Evolutionary conservation across 345 rosid genomes (phyloP), one percentile per base, ranked within the genome.

Genomic region (Clausena lansium): DNA sequence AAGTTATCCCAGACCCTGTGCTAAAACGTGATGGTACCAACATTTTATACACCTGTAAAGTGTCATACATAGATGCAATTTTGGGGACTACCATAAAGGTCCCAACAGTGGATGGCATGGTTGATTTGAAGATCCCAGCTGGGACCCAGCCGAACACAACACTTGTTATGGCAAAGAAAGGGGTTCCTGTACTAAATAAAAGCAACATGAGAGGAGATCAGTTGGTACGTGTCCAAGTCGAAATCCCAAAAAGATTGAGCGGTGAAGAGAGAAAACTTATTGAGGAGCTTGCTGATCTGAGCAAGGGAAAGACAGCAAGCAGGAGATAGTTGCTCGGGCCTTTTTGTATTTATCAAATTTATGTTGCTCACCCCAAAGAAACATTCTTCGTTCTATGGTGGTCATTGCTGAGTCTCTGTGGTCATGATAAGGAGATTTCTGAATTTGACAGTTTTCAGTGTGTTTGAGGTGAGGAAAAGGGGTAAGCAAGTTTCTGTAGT

Each of bases 81-180:
- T 71, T 97, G 83, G 98, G 99, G 39, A 92, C 99, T 20, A 88
- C 89, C 7, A 77, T 94, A 78, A 92, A 90, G 81, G 99, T 95
- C 36, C 98, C 98, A 0, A 95, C 96, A 0, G 97, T 97, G n/a
- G 98, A 97, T 79, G 98, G 98, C 28, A 85, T 84, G 87, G 98
- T 92, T 35, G 99, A 97, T 86, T 75, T 97, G 85, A 97, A 90
- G 90, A 90, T 97, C 75, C 99, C 99, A 1, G 89, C 93, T 0
- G 99, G 98, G 59, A 94, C 98, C 7, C 98, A 97, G 60, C 98
- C 99, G 0, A 94, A 90, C 78, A 93, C 97, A 8, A 97, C 98
- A 0, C 88, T 97, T 28, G 93, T 94, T 63, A 94, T 97, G 99
- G 93, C 98, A 24, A 97, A 89, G 83, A 97, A 90, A 77, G 98